Base-by-base conservation (phyloP, 1,284 basidiomycete species). In the Cryptococcus wingfieldii region DNA sequence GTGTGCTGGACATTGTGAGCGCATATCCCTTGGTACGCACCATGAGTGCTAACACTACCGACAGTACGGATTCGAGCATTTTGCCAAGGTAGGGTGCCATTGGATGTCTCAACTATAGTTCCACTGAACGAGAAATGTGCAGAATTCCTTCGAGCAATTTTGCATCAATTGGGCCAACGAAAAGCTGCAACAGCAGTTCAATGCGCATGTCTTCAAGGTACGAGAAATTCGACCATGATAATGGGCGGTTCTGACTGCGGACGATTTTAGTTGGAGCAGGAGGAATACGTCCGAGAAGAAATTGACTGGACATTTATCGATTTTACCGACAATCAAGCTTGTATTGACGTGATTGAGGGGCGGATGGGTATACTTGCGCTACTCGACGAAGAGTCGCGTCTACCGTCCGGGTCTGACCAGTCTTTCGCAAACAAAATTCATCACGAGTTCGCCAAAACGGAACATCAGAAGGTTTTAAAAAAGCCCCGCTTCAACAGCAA, bases 261-360 rank as follows among this genome's bases (percentile, higher is more conserved):
- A 19, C 19, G 19, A 19, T 1, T 1, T 19, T 1, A 82, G 82
- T 85, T 98, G 34, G 96, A 99, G 74, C 96, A 99, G 80, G 96
- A 98, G 75, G 96, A 99, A 79, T 99, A 98, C 71, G 84, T 98
- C 55, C 90, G 93, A 58, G 96, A 99, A 74, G 83, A 97, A 78
- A 99, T 99, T 75, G 92, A 95, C 72, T 99, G 96, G 96, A 97
- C 90, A 1, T 98, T 98, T 78, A 98, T 99, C 77, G 93, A 98
- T 71, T 99, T 98, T 77, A 91, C 89, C 12, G 96, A 99, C 78
- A 98, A 98, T 71, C 96, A 98, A 72, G 92, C 93, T 38, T 97
- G 93, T 74, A 98, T 99, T 75, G 91, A 98, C 74, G 87, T 98
- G 66, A 98, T 99, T 67, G 96, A 98, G 79, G 90, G 94, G 65